phyloP scores from a whole-genome alignment of 2,329 filamentous ascomycete genomes.

The Ceratocystis papillata region DNA sequence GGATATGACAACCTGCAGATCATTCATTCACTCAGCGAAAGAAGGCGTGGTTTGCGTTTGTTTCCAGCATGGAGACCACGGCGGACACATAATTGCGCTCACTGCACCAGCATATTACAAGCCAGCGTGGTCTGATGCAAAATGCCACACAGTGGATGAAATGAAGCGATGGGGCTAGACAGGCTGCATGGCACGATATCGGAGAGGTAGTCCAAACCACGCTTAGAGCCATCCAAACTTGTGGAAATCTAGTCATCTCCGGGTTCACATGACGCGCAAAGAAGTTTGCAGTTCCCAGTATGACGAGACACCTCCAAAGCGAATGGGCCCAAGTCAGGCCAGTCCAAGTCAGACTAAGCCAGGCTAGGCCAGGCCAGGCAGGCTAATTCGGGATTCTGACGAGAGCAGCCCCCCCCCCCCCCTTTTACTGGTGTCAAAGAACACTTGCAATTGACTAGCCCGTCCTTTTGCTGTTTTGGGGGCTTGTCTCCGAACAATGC shows the following conservation, averaged over 20 bases:
- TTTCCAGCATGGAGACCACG: too few species aligned
- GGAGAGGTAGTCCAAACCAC: background rate
- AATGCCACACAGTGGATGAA: too few species aligned
- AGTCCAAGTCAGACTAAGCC: background rate
- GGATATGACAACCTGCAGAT: slow-evolving; percentile 3
- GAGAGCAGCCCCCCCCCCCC: background rate
- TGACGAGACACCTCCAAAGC: background rate
- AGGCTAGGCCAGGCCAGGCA: background rate
- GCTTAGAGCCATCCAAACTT: background rate
- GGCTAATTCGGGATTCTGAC: background rate
- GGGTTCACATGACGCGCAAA: background rate
- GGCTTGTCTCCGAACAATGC: slow-evolving; percentile 3
- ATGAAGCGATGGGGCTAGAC: too few species aligned
- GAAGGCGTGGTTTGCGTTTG: background rate
- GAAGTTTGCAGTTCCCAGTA: background rate
- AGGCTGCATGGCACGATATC: background rate
- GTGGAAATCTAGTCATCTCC: background rate
- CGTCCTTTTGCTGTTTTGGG: background rate
- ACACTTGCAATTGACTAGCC: background rate
- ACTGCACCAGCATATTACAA: too few species aligned
- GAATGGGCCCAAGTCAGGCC: background rate
- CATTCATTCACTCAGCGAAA: background rate
- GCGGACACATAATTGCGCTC: too few species aligned
- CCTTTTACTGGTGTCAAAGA: background rate
- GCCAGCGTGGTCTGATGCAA: too few species aligned